Base-by-base conservation (phyloP, 257 asterid genomes). In the Sherardia arvensis region DNA sequence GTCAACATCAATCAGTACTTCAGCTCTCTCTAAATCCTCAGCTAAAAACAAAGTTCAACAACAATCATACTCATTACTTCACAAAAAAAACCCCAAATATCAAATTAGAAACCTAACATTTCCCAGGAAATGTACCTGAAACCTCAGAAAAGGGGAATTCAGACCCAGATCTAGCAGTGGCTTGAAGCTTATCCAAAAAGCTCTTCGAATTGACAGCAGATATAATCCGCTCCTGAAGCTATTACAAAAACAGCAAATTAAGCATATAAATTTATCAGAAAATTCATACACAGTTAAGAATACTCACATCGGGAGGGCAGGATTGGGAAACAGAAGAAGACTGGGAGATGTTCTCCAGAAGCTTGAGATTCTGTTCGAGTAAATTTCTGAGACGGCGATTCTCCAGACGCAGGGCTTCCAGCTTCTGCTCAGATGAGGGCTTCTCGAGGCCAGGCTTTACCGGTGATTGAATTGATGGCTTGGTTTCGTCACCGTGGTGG, bases 291-390 rank as follows among this genome's bases (percentile, higher is more conserved):
- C 47, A 38, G 6, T 14, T 32, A 15, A 26, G 7, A 47, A 48
- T n/a, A 59, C 79, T 56, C 77, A 84, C 96, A 88, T 91, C 92
- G 25, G 85, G 58, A 4, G 97, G 96, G 74, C 91, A 87, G 70
- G 83, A 62, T 43, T 69, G 82, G 54, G 77, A 48, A 40, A 81
- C 59, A 28, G 77, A 48, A 62, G 91, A 75, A n/a, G 95, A 80
- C 30, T 48, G 69, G 34, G 95, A 76, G 32, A 87, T 78, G 66
- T 77, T 76, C 6, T 76, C 79, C 9, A 92, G 81, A 60, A 89
- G 86, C 65, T 73, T 68, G 54, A 92, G 82, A 76, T 89, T 92
- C 36, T 80, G 80, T 81, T 92, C 83, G n/a, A 92, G 90, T 77
- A 85, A 66, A 33, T 69, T 67, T 36, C 86, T 86, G 34, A 92